These are phyloP conservation scores for Penstemon barbatus DNA, from an alignment of 257 asterid genomes.

Conservation along the genomic window DNA sequence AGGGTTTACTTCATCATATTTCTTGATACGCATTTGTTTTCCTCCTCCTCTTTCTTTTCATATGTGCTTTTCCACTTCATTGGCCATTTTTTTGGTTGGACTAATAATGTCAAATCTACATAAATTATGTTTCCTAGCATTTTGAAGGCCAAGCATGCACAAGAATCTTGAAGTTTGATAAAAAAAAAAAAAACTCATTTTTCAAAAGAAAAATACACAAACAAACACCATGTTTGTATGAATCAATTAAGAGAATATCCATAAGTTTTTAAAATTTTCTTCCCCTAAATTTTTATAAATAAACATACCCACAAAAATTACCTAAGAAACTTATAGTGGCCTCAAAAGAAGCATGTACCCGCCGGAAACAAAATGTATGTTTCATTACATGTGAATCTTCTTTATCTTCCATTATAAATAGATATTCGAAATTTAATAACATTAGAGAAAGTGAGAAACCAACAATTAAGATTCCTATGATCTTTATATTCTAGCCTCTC, in stretches of 20 bases:
- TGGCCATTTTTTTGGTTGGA: conserved; percentile 16
- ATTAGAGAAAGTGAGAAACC: conserved; percentile 4
- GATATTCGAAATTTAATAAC: not conserved
- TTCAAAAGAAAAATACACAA: conserved; percentile 5
- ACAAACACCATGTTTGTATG: not conserved
- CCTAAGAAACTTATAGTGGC: too few species aligned
- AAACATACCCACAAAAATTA: too few species aligned
- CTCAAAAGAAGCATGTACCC: too few species aligned
- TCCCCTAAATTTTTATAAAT: too few species aligned
- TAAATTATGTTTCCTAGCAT: conserved; percentile 14
- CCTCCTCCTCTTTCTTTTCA: not conserved
- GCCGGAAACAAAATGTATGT: too few species aligned
- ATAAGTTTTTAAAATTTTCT: too few species aligned
- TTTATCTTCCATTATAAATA: conserved; percentile 1
- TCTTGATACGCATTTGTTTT: conserved; percentile 6
- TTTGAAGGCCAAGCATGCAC: conserved; percentile 7
- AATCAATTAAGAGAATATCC: too few species aligned
- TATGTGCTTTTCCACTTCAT: conserved; percentile 33
- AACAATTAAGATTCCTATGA: not conserved
- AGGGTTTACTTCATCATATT: conserved; percentile 15
- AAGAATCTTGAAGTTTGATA: not conserved
- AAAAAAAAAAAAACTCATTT: too few species aligned
- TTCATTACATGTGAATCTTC: not conserved
- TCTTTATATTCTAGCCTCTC: conserved; percentile 9
- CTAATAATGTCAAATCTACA: conserved; percentile 34